Conservation (phyloP, 805 yeast genomes). For the Hermanozyma aechmeae region DNA sequence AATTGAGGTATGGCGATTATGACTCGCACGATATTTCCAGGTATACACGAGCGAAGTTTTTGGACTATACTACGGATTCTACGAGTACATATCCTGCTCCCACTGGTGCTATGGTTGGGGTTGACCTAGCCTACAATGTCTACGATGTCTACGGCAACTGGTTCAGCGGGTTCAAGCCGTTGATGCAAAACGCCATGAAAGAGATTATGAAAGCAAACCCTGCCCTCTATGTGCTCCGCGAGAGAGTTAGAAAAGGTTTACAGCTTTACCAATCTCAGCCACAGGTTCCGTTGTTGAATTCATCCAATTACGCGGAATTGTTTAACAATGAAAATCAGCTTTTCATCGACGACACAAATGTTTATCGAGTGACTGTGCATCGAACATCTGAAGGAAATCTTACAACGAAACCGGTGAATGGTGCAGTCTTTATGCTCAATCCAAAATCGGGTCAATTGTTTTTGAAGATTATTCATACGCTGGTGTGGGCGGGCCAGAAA, state of each 20-base stretch:
- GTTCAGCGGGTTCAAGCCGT: constrained; percentile 90
- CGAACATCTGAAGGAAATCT: constrained; percentile 88
- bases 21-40: constrained; percentile 96
- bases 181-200: constrained; percentile 84
- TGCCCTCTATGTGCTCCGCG: constrained; percentile 82
- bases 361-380: constrained; percentile 86
- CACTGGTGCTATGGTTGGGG: constrained; percentile 82
- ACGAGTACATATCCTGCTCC: constrained; percentile 84
- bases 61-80: constrained; percentile 88
- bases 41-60: constrained; percentile 83
- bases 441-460: constrained; percentile 89
- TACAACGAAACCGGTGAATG: constrained; percentile 88
- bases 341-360: constrained; percentile 90
- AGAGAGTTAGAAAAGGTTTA: constrained; percentile 86
- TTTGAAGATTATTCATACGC: constrained; percentile 82
- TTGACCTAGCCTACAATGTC: constrained; percentile 92
- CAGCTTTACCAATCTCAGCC: constrained; percentile 92
- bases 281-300: constrained; percentile 82
- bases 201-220: constrained; percentile 95
- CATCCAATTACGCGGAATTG: constrained; percentile 83
- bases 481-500: constrained; percentile 96
- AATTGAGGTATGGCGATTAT: constrained; percentile 91
- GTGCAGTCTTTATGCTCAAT: constrained; percentile 81
- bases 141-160: constrained; percentile 96
- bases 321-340: constrained; percentile 78